These are phyloP conservation scores for Orobanche coerulescens DNA, from an alignment of 257 asterid species.

Conservation along the genomic window DNA sequence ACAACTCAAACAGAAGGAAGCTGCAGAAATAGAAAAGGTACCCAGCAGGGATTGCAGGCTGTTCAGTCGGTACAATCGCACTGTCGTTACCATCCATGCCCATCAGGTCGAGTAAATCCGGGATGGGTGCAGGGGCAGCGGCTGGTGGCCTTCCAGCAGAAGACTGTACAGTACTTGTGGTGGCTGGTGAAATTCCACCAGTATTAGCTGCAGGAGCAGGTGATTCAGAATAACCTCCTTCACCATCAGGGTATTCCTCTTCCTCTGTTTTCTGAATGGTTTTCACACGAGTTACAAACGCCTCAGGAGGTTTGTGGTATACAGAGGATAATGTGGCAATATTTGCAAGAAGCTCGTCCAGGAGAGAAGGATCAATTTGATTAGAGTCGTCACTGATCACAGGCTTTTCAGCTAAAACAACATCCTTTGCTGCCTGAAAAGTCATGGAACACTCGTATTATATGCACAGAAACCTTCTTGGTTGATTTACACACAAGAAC, in stretches of 20 bases:
- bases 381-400: constrained; percentile 95
- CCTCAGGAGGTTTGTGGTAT: constrained; percentile 96
- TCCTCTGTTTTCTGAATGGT: constrained; percentile 83
- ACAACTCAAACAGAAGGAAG: background rate
- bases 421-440: constrained; percentile 98
- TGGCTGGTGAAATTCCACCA: constrained; percentile 56
- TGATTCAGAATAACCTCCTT: constrained; percentile 68
- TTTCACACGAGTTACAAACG: constrained; percentile 88
- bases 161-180: constrained; percentile 43
- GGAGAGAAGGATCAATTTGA: constrained; percentile 83
- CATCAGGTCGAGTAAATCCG: constrained; percentile 89
- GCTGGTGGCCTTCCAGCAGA: constrained; percentile 50
- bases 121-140: constrained; percentile 58
- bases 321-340: constrained; percentile 96
- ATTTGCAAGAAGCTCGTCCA: constrained; percentile 95
- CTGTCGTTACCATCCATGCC: constrained; percentile 66
- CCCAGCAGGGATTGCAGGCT: constrained; percentile 56
- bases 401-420: constrained; percentile 97
- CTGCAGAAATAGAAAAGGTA: constrained; percentile 28
- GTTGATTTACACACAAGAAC: background rate
- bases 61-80: constrained; percentile 65
- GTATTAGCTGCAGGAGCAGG: constrained; percentile 49
- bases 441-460: constrained; percentile 7
- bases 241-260: constrained; percentile 91
- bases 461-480: background rate